These are phyloP conservation scores for Salix caprea DNA, from an alignment of 345 rosid genomes.

Conservation along the genomic window DNA sequence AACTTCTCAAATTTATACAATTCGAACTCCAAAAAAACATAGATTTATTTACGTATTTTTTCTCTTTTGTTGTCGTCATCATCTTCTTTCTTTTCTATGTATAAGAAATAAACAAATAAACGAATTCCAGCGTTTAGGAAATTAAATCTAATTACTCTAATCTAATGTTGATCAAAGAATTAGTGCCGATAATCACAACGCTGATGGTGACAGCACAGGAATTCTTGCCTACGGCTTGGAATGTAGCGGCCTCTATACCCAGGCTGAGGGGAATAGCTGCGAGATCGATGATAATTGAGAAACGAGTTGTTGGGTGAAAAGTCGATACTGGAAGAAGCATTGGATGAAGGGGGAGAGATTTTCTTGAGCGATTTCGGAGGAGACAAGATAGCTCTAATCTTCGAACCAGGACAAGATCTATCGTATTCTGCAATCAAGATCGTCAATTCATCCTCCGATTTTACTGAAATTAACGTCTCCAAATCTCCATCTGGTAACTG, in stretches of 20 bases:
- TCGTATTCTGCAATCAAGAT: constrained; percentile 33
- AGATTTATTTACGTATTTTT: neutral
- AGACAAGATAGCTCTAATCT: constrained; percentile 25
- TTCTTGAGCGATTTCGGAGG: constrained; percentile 36
- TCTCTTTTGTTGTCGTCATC: neutral
- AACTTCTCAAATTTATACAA: neutral
- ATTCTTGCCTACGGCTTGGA: constrained; percentile 24
- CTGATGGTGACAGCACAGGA: constrained; percentile 13
- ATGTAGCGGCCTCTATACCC: constrained; percentile 20
- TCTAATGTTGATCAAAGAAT: neutral
- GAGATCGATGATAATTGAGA: constrained; percentile 5
- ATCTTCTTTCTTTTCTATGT: neutral
- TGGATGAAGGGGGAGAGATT: constrained; percentile 45
- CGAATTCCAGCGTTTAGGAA: neutral
- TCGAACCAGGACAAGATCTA: constrained; percentile 12
- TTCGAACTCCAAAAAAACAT: neutral
- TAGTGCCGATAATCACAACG: constrained; percentile 23
- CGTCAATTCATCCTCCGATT: constrained; percentile 69
- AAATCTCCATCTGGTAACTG: constrained; percentile 73
- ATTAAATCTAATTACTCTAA: neutral
- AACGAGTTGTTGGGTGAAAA: constrained; percentile 19
- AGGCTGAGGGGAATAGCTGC: constrained; percentile 23
- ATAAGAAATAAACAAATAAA: neutral
- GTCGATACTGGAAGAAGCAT: constrained; percentile 35
- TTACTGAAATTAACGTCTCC: constrained; percentile 70